A percentile compares a stretch with the other conserved stretches of the same genome.
phyloP scores from a whole-genome alignment of 2,329 filamentous ascomycete species.

The Cladobotryum protrusum region DNA sequence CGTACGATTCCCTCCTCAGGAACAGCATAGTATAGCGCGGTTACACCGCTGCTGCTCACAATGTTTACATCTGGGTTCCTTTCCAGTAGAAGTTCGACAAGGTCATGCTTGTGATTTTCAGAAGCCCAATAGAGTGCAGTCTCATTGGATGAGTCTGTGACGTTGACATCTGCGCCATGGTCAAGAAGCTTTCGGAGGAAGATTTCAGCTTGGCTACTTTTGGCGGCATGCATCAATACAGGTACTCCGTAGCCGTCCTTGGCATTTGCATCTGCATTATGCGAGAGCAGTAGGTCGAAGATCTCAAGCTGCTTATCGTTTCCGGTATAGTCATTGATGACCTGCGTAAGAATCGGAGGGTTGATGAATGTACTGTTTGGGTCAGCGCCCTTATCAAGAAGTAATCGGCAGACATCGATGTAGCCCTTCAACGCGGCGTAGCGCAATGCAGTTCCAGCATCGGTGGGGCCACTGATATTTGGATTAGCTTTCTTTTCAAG shows the following conservation, averaged over 20 bases:
- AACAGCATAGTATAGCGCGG: slow-evolving; percentile 7
- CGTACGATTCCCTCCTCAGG: background rate
- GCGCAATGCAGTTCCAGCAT: slow-evolving; percentile 4
- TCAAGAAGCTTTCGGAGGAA: slow-evolving; percentile 6
- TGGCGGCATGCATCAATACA: slow-evolving; percentile 1
- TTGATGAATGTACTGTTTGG: slow-evolving; percentile 12
- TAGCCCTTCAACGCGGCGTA: slow-evolving; percentile 10
- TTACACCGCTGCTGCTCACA: background rate
- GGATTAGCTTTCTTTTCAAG: slow-evolving; percentile 9
- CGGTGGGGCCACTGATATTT: slow-evolving; percentile 3
- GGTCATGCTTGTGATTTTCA: background rate
- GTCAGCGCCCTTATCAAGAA: slow-evolving; percentile 16
- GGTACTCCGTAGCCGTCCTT: slow-evolving; percentile 4
- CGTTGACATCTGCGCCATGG: slow-evolving; percentile 10
- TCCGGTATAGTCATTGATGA: slow-evolving; percentile 2
- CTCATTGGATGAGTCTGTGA: background rate
- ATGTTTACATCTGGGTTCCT: slow-evolving; percentile 15
- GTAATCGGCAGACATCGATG: slow-evolving; percentile 6
- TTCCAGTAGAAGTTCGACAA: slow-evolving; percentile 13
- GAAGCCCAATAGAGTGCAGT: slow-evolving; percentile 2
- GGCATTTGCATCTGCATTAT: slow-evolving; percentile 8
- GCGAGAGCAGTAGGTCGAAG: slow-evolving; percentile 8
- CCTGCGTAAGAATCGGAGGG: slow-evolving; percentile 10
- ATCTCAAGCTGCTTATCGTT: slow-evolving; percentile 8
- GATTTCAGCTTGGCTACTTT: background rate